These are phyloP conservation scores for Cyclotella sp. DNA, from an alignment of 108 stramenopile species.

Conservation along the genomic window DNA sequence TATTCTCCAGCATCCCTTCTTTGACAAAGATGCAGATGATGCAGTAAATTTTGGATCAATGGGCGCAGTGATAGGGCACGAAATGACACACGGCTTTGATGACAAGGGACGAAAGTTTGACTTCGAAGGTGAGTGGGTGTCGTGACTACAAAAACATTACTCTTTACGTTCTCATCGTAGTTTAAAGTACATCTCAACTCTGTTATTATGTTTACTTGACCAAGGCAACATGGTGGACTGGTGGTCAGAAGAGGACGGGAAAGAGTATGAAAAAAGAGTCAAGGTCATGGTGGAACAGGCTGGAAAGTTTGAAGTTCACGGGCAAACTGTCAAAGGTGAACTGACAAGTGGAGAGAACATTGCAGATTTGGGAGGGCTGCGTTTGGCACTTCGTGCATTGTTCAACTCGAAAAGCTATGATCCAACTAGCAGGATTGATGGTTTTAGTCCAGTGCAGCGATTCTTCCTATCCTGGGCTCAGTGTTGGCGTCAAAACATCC, in stretches of 20 bases:
- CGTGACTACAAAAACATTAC: not conserved
- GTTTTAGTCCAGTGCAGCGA: constrained; percentile 72
- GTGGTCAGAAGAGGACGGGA: constrained; percentile 79
- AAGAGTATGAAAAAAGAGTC: constrained; percentile 74
- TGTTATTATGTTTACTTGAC: not conserved
- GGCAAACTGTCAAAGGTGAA: constrained; percentile 64
- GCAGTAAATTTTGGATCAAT: constrained; percentile 86
- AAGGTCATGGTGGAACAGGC: constrained; percentile 85
- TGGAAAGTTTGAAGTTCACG: constrained; percentile 69
- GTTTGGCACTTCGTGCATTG: constrained; percentile 66
- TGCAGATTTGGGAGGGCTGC: constrained; percentile 79
- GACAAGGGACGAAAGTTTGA: constrained; percentile 90
- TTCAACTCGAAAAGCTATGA: constrained; percentile 51
- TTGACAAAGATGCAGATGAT: constrained; percentile 74
- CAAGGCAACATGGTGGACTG: constrained; percentile 85
- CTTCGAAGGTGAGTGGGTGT: constrained; percentile 16
- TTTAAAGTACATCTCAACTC: not conserved
- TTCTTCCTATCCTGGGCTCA: constrained; percentile 84
- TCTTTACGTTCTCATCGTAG: not conserved
- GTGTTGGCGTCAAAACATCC: constrained; percentile 80
- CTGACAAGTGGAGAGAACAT: constrained; percentile 86
- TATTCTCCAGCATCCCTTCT: constrained; percentile 88
- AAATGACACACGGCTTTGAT: constrained; percentile 92
- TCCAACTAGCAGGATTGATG: constrained; percentile 54
- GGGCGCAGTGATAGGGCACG: constrained; percentile 84